Percentiles rank a stretch among this genome's conserved stretches.
Evolutionary conservation across 2,329 filamentous ascomycete species (phyloP).

Genomic region (Coniochaeta sp.): DNA sequence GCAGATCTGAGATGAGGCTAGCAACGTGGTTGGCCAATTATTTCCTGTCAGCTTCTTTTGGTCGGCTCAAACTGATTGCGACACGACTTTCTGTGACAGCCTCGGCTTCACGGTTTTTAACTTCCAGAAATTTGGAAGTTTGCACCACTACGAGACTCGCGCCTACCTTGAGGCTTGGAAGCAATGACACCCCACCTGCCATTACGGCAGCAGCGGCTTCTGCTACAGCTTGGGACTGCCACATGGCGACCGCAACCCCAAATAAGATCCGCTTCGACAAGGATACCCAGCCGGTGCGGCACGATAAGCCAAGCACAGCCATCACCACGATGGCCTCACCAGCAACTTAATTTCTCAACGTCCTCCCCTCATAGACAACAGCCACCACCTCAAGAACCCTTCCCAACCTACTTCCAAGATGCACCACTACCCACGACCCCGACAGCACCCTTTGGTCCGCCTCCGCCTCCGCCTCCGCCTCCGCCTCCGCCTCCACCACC

Average conservation of each 20-base stretch:
- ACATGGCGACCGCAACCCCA: neutral
- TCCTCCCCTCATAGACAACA: neutral
- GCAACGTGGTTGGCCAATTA: neutral
- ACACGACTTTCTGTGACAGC: neutral
- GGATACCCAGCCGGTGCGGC: neutral
- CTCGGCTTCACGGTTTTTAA: neutral
- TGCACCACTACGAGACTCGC: neutral
- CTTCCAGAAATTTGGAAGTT: neutral
- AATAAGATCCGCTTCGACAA: neutral
- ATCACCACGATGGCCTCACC: neutral
- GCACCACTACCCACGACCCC: neutral
- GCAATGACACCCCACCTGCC: neutral
- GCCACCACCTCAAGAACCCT: neutral
- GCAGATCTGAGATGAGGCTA: neutral
- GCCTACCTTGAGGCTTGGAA: no score
- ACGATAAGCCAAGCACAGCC: neutral
- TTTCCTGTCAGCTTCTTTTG: neutral
- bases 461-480: neutral
- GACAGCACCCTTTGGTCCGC: no score
- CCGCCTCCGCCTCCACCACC: neutral
- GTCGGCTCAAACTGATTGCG: no score
- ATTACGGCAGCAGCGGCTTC: neutral
- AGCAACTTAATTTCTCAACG: neutral
- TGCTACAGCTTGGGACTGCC: neutral
- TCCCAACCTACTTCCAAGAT: neutral